Evolutionary conservation across 441 rosid genomes (phyloP).

Genomic region (Theobroma grandiflorum): DNA sequence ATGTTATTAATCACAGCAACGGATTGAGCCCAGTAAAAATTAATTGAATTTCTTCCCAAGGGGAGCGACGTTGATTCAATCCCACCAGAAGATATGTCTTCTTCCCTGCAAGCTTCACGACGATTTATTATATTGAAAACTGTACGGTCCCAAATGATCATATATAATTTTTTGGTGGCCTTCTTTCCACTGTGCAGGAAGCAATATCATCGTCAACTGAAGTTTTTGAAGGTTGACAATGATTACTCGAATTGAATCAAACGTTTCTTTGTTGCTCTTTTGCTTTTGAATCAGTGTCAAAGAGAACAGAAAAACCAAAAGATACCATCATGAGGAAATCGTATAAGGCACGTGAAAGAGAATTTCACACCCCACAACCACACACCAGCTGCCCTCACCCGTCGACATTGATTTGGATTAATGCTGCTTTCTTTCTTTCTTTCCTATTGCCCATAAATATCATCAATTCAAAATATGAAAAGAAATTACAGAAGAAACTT

Average conservation of each 20-base stretch:
- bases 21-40: neutral
- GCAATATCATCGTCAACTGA: too few species aligned
- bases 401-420: neutral
- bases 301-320: neutral
- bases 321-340: neutral
- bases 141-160: neutral
- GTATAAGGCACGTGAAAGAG: neutral
- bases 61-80: neutral
- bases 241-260: neutral
- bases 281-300: neutral
- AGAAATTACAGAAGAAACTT: neutral
- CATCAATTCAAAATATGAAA: neutral
- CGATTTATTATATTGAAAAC: neutral
- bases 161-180: too few species aligned
- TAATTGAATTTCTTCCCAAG: neutral
- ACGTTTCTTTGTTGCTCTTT: too few species aligned
- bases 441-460: neutral
- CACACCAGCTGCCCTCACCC: neutral
- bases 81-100: neutral
- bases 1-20: neutral
- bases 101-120: neutral
- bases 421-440: neutral
- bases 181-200: too few species aligned
- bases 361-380: neutral
- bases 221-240: too few species aligned